Base-by-base conservation (phyloP, 176 grass and related monocot genomes). In the Rhynchospora breviuscula region DNA sequence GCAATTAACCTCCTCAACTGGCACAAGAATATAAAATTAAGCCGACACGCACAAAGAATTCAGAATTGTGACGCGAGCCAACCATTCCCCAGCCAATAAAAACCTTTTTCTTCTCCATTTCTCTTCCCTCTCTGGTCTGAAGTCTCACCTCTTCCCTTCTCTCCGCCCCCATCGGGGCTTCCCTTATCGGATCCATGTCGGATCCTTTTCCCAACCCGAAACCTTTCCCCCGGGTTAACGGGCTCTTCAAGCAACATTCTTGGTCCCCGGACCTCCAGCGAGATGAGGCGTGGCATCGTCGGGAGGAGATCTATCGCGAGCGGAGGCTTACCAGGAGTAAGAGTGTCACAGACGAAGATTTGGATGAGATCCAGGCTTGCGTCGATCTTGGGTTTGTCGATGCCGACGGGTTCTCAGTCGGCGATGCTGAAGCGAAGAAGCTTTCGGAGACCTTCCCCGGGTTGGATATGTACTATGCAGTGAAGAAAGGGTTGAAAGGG, bases 191-290 rank as follows among this genome's bases (percentile, higher is more conserved):
- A 77, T 70, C 78, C 83, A 23, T 67, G 60, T 22, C 79, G 78
- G 21, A 51, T 57, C 67, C 25, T 26, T 3, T 21, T 15, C 53
- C 73, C 7, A 82, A 35, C 59, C 49, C 5, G 15, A 62, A 35
- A 6, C 65, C 31, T 45, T 69, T 59, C 10, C 47, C 23, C 7
- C n/a, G 8, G 8, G 11, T 35, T 29, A 86, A 82, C 21, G 90
- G 88, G 1, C 79, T 97, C 45, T 85, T 83, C 79, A 97, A 97
- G 83, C 92, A 94, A 81, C 91, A 90, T 47, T 94, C 94, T 14
- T 97, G 92, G 94, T 97, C 94, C 44, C 94, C 94, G 10, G 90
- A 92, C 25, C 85, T 87, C 56, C 91, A 94, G 88, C 82, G 94
- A 5, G 92, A 97, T 71, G 94, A 90, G 59, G 63, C 87, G 9